Evolutionary conservation across 257 asterid species (phyloP), one percentile per base, ranked within the genome.

Genomic region (Rauvolfia tetraphylla): DNA sequence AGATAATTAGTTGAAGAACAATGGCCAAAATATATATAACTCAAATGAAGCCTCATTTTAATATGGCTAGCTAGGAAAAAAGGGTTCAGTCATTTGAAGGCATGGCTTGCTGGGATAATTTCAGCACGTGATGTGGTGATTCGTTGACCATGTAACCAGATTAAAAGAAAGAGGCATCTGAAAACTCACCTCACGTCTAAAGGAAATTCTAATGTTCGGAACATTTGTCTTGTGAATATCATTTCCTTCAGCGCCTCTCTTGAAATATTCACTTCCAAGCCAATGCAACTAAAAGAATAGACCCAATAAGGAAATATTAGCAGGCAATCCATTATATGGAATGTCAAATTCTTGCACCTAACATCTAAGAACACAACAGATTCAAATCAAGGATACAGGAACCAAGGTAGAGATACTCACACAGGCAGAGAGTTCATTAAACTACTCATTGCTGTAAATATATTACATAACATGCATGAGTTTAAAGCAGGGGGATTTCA

Each of bases 191-290:
- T 90, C 97, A 20, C 90, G 89, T 87, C 98, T 90, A 84, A 92
- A 93, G 87, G 89, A 84, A 79, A 92, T 88, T 79, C 98, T 89
- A 23, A 82, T 75, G 80, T 90, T 88, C 66, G 98, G 97, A 61
- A 94, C 97, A 62, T 94, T 94, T 57, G 93, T 83, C 89, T 93
- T 93, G 96, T 92, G 98, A 81, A 90, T 92, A 68, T 90, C 86
- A 25, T 94, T 94, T 80, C 90, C 98, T 74, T 61, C 79, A 29
- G 92, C 94, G 27, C 97, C 97, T 74, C 96, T 90, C 74, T 84
- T 82, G 71, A 62, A 92, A 83, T 92, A 92, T 62, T 80, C 85
- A 65, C 84, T 86, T 78, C 98, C 97, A 76, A 88, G 97, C 98
- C 98, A 92, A 75, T 94, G 98, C 72, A 78, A 36, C 98, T 92